phyloP scores from a whole-genome alignment of 768 basidiomycete genomes.

The Strobilomyces dryophilus region DNA sequence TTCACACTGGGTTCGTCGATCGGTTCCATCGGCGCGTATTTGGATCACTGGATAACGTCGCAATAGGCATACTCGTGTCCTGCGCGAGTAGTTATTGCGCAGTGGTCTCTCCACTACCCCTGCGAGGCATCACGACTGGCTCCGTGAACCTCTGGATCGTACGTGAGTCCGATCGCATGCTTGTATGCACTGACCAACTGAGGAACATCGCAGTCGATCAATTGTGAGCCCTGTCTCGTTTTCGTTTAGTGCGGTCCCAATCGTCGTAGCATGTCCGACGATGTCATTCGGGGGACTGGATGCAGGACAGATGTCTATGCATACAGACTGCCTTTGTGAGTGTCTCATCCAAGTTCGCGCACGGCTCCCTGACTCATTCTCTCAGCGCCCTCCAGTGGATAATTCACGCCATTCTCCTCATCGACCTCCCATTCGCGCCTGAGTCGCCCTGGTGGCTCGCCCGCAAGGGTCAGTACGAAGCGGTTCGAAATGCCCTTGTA shows the following conservation, averaged over 20 bases:
- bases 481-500: not conserved
- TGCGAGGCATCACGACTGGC: not conserved
- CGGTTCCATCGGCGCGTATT: no score
- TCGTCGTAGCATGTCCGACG: constrained; percentile 21
- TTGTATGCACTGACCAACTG: not conserved
- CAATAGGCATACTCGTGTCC: not conserved
- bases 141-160: not conserved
- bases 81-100: not conserved
- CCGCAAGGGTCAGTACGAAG: not conserved
- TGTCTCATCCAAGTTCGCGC: not conserved
- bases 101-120: not conserved
- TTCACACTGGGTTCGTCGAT: constrained; percentile 17
- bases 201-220: constrained; percentile 15
- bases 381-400: constrained; percentile 31
- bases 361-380: not conserved
- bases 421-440: constrained; percentile 29
- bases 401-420: constrained; percentile 28
- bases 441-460: constrained; percentile 11
- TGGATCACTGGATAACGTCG: no score
- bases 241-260: not conserved
- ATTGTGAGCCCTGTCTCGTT: no score
- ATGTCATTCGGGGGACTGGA: constrained; percentile 23
- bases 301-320: constrained; percentile 18
- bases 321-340: constrained; percentile 27
- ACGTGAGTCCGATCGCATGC: not conserved